phyloP scores from a whole-genome alignment of 2,329 filamentous ascomycete genomes.

The Penicillium polonicum region DNA sequence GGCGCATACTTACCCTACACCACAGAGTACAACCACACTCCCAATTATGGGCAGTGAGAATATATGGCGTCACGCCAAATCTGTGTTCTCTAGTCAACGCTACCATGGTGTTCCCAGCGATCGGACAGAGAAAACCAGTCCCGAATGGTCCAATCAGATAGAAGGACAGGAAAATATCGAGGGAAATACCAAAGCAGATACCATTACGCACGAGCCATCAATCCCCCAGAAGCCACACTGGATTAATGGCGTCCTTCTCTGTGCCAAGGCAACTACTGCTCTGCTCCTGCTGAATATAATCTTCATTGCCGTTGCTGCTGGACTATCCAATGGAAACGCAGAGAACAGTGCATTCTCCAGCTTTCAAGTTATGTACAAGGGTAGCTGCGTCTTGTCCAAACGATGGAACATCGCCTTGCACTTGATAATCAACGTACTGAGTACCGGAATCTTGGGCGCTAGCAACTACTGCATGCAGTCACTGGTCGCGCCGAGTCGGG shows the following conservation, averaged over 20 bases:
- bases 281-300: neutral
- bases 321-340: neutral
- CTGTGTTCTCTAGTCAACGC: too few species aligned
- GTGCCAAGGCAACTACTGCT: neutral
- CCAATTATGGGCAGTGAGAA: too few species aligned
- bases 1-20: too few species aligned
- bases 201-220: neutral
- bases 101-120: too few species aligned
- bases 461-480: conserved; percentile 56
- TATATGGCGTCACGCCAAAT: too few species aligned
- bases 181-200: neutral
- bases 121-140: too few species aligned
- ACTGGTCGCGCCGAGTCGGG: conserved; percentile 50
- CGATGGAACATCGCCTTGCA: conserved; percentile 35
- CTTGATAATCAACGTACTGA: conserved; percentile 50
- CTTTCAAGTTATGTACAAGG: neutral
- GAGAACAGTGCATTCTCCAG: neutral
- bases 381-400: neutral
- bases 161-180: neutral
- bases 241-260: neutral
- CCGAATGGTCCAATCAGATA: neutral
- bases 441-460: conserved; percentile 47
- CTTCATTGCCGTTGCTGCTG: neutral
- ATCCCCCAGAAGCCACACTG: neutral
- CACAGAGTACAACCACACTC: too few species aligned